These are phyloP conservation scores for Ophiostoma angusticollis DNA, from an alignment of 2,329 filamentous ascomycete species.

Conservation along the genomic window DNA sequence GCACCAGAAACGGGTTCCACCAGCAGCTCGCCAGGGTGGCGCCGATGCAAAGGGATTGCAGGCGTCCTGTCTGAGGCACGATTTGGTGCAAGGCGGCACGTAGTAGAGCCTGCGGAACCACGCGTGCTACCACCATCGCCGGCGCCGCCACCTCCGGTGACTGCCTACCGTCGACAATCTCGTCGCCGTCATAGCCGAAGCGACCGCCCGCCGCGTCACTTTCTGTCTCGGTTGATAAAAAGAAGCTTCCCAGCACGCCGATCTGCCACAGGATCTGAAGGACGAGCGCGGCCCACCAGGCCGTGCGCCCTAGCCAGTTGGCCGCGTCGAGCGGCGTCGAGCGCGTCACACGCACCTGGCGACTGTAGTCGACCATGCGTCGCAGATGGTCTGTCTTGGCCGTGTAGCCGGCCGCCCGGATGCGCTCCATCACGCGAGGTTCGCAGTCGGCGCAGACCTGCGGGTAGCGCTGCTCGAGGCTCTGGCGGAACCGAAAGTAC, in stretches of 20 bases:
- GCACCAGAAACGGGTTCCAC: slow-evolving; percentile 57
- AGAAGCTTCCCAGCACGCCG: slow-evolving; percentile 1
- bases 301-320: slow-evolving; percentile 28
- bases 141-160: background rate
- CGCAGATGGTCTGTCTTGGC: slow-evolving; percentile 73
- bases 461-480: slow-evolving; percentile 73
- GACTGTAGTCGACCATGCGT: slow-evolving; percentile 57
- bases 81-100: slow-evolving; percentile 26
- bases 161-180: slow-evolving; percentile 17
- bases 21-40: slow-evolving; percentile 31
- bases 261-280: slow-evolving; percentile 39
- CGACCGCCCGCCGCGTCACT: no score
- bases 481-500: slow-evolving; percentile 56
- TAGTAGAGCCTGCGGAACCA: slow-evolving; percentile 16
- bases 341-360: slow-evolving; percentile 29
- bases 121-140: background rate
- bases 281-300: slow-evolving; percentile 36
- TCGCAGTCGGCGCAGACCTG: slow-evolving; percentile 77
- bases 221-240: background rate
- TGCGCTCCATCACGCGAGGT: slow-evolving; percentile 54
- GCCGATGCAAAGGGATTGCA: slow-evolving; percentile 9
- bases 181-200: slow-evolving; percentile 13
- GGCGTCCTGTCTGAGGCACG: slow-evolving; percentile 21
- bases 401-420: slow-evolving; percentile 61
- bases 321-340: slow-evolving; percentile 29